phyloP scores from a whole-genome alignment of 148 eudicot genomes.

The Pouteria glomerata region DNA sequence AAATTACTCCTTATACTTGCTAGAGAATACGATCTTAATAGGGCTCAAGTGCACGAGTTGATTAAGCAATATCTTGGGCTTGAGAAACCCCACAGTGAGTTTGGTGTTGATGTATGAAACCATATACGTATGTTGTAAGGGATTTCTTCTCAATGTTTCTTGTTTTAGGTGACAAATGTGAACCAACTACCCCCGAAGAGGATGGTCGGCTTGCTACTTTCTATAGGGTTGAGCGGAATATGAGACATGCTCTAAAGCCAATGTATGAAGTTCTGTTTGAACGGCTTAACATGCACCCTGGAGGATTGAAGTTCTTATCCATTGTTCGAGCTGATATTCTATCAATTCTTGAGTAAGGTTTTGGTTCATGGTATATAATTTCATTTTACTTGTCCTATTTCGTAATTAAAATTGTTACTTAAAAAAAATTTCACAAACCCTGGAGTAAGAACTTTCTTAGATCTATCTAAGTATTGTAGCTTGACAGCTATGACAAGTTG shows the following conservation, averaged over 20 bases:
- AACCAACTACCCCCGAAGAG: conserved; percentile 40
- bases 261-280: conserved; percentile 78
- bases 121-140: not conserved
- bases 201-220: conserved; percentile 62
- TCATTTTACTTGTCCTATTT: not conserved
- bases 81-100: conserved; percentile 62
- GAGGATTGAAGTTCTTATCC: conserved; percentile 84
- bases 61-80: conserved; percentile 88
- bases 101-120: not conserved
- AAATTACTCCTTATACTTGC: conserved; percentile 60
- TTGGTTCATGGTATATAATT: conserved; percentile 9
- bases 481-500: not conserved
- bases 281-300: conserved; percentile 84
- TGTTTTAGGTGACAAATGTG: conserved; percentile 41
- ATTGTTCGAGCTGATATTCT: conserved; percentile 74
- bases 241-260: conserved; percentile 89
- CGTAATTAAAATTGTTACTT: not conserved
- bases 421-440: not conserved
- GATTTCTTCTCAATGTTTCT: not conserved
- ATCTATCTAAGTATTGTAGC: not conserved
- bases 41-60: conserved; percentile 65
- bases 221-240: conserved; percentile 72
- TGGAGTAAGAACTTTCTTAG: not conserved
- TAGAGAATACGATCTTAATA: conserved; percentile 76
- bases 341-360: conserved; percentile 72